Evolutionary conservation across 768 basidiomycete genomes (phyloP), one percentile per base, ranked within the genome.

Genomic region (Mycena kentingensis): DNA sequence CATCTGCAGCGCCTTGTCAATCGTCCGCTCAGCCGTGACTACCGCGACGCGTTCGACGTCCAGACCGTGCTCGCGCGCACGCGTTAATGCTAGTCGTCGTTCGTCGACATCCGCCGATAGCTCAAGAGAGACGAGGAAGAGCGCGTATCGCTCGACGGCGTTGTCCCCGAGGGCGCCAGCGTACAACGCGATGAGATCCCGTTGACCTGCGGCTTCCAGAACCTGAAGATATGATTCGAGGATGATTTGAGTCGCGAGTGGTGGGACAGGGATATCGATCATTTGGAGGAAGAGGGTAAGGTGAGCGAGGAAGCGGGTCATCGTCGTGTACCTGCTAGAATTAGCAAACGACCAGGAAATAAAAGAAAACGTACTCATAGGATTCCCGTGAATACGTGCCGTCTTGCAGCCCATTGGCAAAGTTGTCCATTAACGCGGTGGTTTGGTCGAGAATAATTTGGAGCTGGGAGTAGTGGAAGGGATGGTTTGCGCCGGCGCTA

Each of bases 221-320:
- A 94, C 88, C 54, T 83, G 82, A 5, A 98, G 80, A 65, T 98
- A 99, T 0, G 88, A 83, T 64, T 96, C 90, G 24, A 98, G 72
- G 46, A 99, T 91, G 26, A 80, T 70, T 63, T 96, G 92, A 0
- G 83, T 86, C 0, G 90, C 83, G 12, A 83, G 68, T 2, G 87
- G 83, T 0, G 94, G 88, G 0, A 92, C 81, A 0, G 82, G 67
- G 29, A 87, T 71, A 44, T 88, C 87, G 29, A 97, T 88, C 71
- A 93, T 82, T 56, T 89, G 85, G 3, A 97, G 77, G 70, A 87
- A 93, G 26, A 98, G 83, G 58, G 92, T 92, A 21, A 98, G 73
- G 64, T 99, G 96, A 0, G 94, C 88, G 63, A 96, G 97, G 73
- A 98, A 99, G 3, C 94, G 86, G 38, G 82, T 84, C 77, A 91